Conservation (phyloP, 257 asterid species). For the Petunia axillaris region DNA sequence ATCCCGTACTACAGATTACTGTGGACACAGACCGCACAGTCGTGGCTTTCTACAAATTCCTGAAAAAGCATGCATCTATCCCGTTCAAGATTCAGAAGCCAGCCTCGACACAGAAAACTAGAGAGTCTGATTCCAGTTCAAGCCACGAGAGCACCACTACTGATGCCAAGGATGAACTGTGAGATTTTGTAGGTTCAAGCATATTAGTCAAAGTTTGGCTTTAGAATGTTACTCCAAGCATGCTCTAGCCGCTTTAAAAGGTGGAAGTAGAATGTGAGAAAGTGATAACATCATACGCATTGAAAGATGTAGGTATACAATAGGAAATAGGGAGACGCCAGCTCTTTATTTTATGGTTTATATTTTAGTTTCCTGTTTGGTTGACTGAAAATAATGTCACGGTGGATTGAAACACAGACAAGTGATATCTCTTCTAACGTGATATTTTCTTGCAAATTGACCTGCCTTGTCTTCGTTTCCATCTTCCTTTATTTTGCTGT, state of each 20-base stretch:
- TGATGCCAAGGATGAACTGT: slow-evolving; percentile 69
- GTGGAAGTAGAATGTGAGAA: too few species aligned
- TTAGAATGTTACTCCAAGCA: too few species aligned
- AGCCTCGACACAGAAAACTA: slow-evolving; percentile 34
- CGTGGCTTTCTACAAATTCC: slow-evolving; percentile 82
- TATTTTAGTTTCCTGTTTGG: too few species aligned
- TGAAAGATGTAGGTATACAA: too few species aligned
- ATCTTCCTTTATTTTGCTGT: background rate
- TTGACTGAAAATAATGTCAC: too few species aligned
- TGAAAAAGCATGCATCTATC: slow-evolving; percentile 79
- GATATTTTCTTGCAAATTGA: background rate
- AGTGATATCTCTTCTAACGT: too few species aligned
- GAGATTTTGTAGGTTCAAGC: slow-evolving; percentile 18
- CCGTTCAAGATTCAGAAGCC: slow-evolving; percentile 86
- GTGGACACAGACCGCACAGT: slow-evolving; percentile 80
- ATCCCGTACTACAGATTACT: slow-evolving; percentile 48
- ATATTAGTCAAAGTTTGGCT: too few species aligned
- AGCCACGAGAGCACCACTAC: slow-evolving; percentile 31
- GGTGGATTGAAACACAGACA: too few species aligned
- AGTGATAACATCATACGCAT: too few species aligned
- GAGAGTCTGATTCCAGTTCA: slow-evolving; percentile 30
- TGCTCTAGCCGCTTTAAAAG: too few species aligned
- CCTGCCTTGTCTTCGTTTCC: background rate
- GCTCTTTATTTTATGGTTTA: too few species aligned
- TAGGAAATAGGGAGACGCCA: too few species aligned